Evolutionary conservation across 1,284 basidiomycete species (phyloP).

Genomic region (Irpex sp.): DNA sequence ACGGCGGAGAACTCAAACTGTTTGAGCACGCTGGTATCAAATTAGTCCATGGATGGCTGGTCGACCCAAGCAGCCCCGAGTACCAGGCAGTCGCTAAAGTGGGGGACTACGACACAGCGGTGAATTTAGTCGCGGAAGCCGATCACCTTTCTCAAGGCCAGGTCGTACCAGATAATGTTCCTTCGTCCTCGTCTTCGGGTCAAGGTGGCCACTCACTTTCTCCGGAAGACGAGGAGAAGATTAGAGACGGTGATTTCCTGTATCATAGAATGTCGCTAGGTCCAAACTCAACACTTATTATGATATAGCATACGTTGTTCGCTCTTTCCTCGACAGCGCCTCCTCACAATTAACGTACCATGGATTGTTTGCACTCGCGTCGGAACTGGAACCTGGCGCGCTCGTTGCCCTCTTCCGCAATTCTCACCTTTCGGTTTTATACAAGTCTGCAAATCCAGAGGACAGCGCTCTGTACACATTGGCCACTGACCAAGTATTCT

Average conservation of each 20-base stretch:
- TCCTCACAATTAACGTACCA: slow-evolving; percentile 86
- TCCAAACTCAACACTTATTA: neutral
- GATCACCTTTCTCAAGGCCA: slow-evolving; percentile 68
- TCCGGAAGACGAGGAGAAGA: slow-evolving; percentile 51
- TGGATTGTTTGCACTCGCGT: slow-evolving; percentile 69
- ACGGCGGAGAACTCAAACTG: slow-evolving; percentile 73
- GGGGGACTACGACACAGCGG: slow-evolving; percentile 68
- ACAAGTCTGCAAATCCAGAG: slow-evolving; percentile 45
- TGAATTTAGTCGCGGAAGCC: slow-evolving; percentile 72
- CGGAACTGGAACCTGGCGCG: slow-evolving; percentile 47
- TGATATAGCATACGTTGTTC: slow-evolving; percentile 58
- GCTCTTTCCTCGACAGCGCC: slow-evolving; percentile 68
- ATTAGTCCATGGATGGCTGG: slow-evolving; percentile 91
- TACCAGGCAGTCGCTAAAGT: slow-evolving; percentile 48
- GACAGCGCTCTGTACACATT: slow-evolving; percentile 69
- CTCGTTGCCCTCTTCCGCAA: slow-evolving; percentile 84
- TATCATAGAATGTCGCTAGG: neutral
- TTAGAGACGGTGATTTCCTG: slow-evolving; percentile 58
- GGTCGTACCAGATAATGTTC: slow-evolving; percentile 42
- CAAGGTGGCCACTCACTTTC: slow-evolving; percentile 29
- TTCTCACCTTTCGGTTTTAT: slow-evolving; percentile 85
- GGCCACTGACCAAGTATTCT: slow-evolving; percentile 80
- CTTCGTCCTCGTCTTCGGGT: slow-evolving; percentile 10
- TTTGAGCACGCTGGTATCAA: slow-evolving; percentile 81
- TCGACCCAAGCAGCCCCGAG: slow-evolving; percentile 68